Conservation (phyloP, 352 stramenopile species). For the Phytophthora europaea region DNA sequence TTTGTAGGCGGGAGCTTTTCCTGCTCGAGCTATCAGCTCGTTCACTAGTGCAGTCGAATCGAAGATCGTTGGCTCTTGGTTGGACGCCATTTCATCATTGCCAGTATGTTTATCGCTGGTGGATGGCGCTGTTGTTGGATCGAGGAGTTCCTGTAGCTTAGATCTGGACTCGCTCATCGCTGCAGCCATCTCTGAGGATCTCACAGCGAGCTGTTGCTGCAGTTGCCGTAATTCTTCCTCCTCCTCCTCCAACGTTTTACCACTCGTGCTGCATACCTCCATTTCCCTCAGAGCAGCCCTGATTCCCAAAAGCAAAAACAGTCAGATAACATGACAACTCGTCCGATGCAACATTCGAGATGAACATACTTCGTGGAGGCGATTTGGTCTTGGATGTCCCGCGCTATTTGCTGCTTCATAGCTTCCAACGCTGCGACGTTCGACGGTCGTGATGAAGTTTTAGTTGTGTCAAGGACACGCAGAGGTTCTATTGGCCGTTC, state of each 20-base stretch:
- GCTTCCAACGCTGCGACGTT: constrained; percentile 49
- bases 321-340: not conserved
- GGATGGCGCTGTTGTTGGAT: not conserved
- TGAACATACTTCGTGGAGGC: constrained; percentile 56
- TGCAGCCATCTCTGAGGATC: constrained; percentile 24
- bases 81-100: not conserved
- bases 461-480: not conserved
- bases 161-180: constrained; percentile 38
- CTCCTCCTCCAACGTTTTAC: constrained; percentile 37
- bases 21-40: constrained; percentile 33
- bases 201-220: constrained; percentile 24
- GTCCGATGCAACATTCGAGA: not conserved
- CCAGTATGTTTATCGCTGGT: not conserved
- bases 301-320: not conserved
- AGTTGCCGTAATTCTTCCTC: constrained; percentile 37
- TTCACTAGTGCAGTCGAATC: constrained; percentile 39
- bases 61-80: constrained; percentile 38
- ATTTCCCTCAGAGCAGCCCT: constrained; percentile 55
- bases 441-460: constrained; percentile 8
- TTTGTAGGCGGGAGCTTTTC: constrained; percentile 6
- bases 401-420: constrained; percentile 50
- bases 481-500: not conserved
- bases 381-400: constrained; percentile 58
- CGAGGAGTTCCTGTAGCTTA: constrained; percentile 28
- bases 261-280: constrained; percentile 33